Evolutionary conservation across 352 stramenopile species (phyloP), one percentile per base, ranked within the genome.

Genomic region (Aphanomyces stellatus): DNA sequence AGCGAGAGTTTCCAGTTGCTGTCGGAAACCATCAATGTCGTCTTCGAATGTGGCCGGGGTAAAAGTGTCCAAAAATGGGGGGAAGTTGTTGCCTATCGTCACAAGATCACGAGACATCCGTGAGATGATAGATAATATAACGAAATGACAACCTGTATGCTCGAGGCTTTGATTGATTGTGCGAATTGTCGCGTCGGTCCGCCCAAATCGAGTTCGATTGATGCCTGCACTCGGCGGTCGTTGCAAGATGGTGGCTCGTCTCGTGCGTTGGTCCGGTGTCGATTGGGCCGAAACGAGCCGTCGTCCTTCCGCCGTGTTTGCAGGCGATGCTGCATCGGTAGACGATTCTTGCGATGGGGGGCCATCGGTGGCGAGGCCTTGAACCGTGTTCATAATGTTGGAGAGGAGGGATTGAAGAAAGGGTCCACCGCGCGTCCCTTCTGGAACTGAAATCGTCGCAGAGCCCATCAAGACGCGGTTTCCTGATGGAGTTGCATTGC

Each of bases 341-440:
- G n/a, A n/a, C n/a, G n/a, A n/a, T n/a, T n/a, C n/a, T n/a, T n/a
- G n/a, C n/a, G n/a, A n/a, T n/a, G n/a, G n/a, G n/a, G n/a, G n/a
- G n/a, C n/a, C 48, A 37, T 34, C 28, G 46, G 7, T 53, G 10
- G 37, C 37, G 42, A 57, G 60, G 11, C 75, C 79, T 24, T 86
- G 74, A 24, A 80, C 69, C 0, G 74, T 76, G 43, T 72, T 87
- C 25, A 91, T 80, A 43, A 92, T 77, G 65, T 91, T 90, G 22
- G 82, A 76, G 51, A 94, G 85, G 75, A 94, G 85, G 1, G 82
- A 90, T 62, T 80, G 90, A 7, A 94, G 72, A 74, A 94, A 92
- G 13, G 85, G 85, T 78, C 91, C 85, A n/a, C 70, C 82, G 35
- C 89, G 77, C 10, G 77, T 53, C 4, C 82, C 80, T 27, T 91